Evolutionary conservation across 352 stramenopile species (phyloP).

Genomic region (Elongisporangium anandrum): DNA sequence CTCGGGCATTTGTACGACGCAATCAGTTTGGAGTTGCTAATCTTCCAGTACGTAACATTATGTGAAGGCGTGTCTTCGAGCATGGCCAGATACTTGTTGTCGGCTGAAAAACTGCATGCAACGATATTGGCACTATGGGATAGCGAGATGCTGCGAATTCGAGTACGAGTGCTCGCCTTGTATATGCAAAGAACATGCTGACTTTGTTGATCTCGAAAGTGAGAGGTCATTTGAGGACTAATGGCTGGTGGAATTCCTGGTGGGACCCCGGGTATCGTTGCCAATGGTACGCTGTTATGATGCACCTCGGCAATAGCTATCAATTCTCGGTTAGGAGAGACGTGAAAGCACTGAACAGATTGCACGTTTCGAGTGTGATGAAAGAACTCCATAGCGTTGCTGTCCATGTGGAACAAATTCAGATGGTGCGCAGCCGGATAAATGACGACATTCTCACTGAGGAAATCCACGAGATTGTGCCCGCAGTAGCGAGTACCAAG

Average conservation of each 20-base stretch:
- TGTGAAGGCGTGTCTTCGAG: conserved; percentile 68
- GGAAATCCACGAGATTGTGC: conserved; percentile 48
- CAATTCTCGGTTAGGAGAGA: conserved; percentile 65
- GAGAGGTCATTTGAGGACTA: neutral
- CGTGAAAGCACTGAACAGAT: conserved; percentile 56
- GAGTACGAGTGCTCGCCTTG: conserved; percentile 34
- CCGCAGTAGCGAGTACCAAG: conserved; percentile 37
- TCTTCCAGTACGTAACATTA: conserved; percentile 79
- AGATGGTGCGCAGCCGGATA: conserved; percentile 71
- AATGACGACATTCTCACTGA: conserved; percentile 46
- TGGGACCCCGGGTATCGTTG: neutral
- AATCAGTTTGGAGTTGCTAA: conserved; percentile 70
- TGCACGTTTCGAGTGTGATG: conserved; percentile 48
- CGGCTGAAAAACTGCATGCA: conserved; percentile 59
- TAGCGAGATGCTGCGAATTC: conserved; percentile 39
- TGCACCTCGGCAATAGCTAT: conserved; percentile 62
- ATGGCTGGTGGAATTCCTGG: neutral
- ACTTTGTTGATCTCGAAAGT: conserved; percentile 25
- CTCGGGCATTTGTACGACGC: conserved; percentile 65
- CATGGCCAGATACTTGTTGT: conserved; percentile 76
- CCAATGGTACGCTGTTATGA: conserved; percentile 11
- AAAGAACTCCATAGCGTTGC: conserved; percentile 65
- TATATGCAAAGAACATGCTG: conserved; percentile 63
- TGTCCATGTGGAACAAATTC: conserved; percentile 55
- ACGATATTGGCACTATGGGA: conserved; percentile 54